Percentiles rank a stretch among this genome's conserved stretches.
Conservation (phyloP, 441 rosid genomes). For the Lepidium campestre region DNA sequence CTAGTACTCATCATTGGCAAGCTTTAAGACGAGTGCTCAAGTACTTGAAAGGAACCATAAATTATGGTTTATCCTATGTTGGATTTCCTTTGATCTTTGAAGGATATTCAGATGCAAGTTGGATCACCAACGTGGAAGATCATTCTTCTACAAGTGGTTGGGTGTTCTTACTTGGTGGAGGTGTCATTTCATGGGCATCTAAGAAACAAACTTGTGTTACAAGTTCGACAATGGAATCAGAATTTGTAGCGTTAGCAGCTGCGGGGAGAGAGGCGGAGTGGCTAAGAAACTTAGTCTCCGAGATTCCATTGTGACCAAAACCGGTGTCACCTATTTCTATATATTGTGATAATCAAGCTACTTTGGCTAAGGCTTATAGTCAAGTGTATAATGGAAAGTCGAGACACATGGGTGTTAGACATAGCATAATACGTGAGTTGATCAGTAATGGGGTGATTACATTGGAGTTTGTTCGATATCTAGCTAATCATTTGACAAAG, state of each 20-base stretch:
- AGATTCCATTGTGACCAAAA: background rate
- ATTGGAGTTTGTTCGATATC: background rate
- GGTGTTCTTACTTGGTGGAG: background rate
- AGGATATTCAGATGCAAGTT: background rate
- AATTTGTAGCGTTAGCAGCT: background rate
- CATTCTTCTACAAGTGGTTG: background rate
- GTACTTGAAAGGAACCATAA: background rate
- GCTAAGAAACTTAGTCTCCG: background rate
- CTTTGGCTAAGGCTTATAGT: background rate
- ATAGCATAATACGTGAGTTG: background rate
- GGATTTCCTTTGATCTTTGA: background rate
- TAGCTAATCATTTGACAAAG: background rate
- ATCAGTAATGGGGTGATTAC: background rate
- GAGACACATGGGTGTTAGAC: background rate
- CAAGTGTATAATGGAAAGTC: background rate
- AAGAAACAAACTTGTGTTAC: conserved; percentile 8
- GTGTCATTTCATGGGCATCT: background rate
- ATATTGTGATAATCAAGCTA: too few species aligned
- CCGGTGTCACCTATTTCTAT: background rate
- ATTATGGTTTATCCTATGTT: background rate
- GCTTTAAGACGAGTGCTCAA: background rate
- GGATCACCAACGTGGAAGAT: background rate
- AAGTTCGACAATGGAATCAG: background rate
- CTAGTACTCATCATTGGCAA: conserved; percentile 1
- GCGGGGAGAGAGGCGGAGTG: background rate